These are phyloP conservation scores for Aspergillus texensis DNA, from an alignment of 2,329 filamentous ascomycete genomes.

Conservation along the genomic window DNA sequence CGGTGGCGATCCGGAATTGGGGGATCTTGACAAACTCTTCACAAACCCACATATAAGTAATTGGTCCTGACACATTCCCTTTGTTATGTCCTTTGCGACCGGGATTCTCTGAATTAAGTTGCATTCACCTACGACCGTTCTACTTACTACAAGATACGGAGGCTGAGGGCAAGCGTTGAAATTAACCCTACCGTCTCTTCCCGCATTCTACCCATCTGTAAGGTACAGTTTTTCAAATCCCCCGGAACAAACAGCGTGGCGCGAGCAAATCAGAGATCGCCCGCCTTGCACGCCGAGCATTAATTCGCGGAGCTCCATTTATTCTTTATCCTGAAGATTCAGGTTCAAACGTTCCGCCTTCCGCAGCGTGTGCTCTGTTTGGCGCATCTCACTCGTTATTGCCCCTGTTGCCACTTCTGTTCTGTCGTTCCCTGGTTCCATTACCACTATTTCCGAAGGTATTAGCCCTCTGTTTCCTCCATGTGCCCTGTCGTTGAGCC, in stretches of 20 bases:
- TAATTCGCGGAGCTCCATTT: constrained; percentile 10
- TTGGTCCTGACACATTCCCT: background rate
- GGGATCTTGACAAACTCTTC: background rate
- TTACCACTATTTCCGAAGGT: background rate
- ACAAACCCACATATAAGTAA: background rate
- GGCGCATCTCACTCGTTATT: constrained; percentile 1
- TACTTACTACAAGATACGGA: no score
- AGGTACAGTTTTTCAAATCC: background rate
- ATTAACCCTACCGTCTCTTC: background rate
- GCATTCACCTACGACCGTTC: no score
- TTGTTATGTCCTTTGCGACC: background rate
- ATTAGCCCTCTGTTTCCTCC: constrained; percentile 1
- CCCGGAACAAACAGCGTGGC: constrained; percentile 1
- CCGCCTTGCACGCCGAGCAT: constrained; percentile 21
- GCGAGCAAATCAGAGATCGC: constrained; percentile 25
- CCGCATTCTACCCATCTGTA: background rate
- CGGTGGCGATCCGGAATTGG: constrained; percentile 1
- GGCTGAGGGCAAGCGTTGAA: no score
- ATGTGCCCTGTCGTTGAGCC: background rate
- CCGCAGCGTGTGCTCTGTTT: constrained; percentile 1
- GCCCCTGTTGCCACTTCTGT: background rate
- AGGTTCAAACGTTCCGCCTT: background rate
- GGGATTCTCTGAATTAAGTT: background rate
- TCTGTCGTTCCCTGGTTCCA: background rate
- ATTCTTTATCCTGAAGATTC: background rate